Percentiles rank a stretch among this genome's conserved stretches.
These are phyloP conservation scores for Lathyrus oleraceus DNA, from an alignment of 306 rosid genomes.

Conservation along the genomic window DNA sequence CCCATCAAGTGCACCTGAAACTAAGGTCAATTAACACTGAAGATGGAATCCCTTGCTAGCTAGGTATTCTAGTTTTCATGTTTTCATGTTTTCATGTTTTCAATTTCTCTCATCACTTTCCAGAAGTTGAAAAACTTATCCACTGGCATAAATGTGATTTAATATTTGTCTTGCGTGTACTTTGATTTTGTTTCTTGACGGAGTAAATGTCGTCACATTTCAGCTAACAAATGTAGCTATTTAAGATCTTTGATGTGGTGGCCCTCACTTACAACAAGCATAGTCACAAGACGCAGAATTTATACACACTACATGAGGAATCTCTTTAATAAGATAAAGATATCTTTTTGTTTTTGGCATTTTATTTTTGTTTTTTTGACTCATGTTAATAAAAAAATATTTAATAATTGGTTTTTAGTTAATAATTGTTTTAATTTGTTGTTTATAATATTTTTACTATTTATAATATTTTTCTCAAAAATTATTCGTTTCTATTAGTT, in stretches of 20 bases:
- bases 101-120: constrained; percentile 7
- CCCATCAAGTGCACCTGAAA: neutral
- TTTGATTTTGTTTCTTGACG: constrained; percentile 3
- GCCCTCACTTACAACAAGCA: constrained; percentile 1
- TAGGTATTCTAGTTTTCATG: neutral
- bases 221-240: constrained; percentile 27
- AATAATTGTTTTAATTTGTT: no score
- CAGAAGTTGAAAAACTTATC: neutral
- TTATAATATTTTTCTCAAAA: no score
- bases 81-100: no score
- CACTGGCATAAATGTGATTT: neutral
- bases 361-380: no score
- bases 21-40: neutral
- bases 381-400: no score
- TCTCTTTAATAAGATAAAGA: no score
- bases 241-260: constrained; percentile 19
- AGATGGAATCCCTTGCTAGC: neutral
- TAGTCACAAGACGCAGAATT: no score
- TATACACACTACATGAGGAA: no score
- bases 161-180: neutral
- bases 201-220: neutral
- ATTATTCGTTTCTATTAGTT: no score
- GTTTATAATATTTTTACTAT: no score
- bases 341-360: no score
- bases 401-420: no score